These are phyloP conservation scores for Solanum rostratum DNA, from an alignment of 257 asterid genomes.

Conservation along the genomic window DNA sequence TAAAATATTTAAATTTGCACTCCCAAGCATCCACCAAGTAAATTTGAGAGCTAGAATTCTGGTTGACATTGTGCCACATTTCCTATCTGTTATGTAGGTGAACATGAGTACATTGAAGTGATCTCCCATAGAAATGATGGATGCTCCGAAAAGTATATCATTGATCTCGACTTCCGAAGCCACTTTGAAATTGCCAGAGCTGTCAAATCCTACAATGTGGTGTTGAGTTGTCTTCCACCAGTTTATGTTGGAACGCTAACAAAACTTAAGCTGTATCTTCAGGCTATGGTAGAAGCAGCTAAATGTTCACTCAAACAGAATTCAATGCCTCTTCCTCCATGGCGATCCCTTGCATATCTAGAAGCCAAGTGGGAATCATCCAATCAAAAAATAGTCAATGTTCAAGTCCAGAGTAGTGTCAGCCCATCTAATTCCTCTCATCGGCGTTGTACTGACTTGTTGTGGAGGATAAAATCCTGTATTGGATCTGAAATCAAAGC, in stretches of 20 bases:
- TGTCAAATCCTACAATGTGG: slow-evolving; percentile 23
- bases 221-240: slow-evolving; percentile 23
- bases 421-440: slow-evolving; percentile 5
- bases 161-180: slow-evolving; percentile 41
- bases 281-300: slow-evolving; percentile 37
- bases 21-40: background rate
- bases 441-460: slow-evolving; percentile 19
- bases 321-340: slow-evolving; percentile 47
- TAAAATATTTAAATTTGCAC: background rate
- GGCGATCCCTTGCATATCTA: slow-evolving; percentile 41
- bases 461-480: slow-evolving; percentile 20
- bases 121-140: slow-evolving; percentile 12
- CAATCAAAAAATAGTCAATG: slow-evolving; percentile 11
- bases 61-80: background rate
- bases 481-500: slow-evolving; percentile 13
- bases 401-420: background rate
- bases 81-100: slow-evolving; percentile 16
- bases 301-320: slow-evolving; percentile 33
- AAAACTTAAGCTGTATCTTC: slow-evolving; percentile 25
- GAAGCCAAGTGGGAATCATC: slow-evolving; percentile 45
- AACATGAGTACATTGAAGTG: slow-evolving; percentile 37
- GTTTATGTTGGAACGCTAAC: slow-evolving; percentile 25
- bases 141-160: slow-evolving; percentile 21
- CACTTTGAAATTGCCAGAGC: slow-evolving; percentile 53
- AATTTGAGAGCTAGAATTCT: background rate